A percentile compares a stretch with the other conserved stretches of the same genome.
phyloP scores from a whole-genome alignment of 2,329 filamentous ascomycete species.

The Cadophora luteo-olivacea region DNA sequence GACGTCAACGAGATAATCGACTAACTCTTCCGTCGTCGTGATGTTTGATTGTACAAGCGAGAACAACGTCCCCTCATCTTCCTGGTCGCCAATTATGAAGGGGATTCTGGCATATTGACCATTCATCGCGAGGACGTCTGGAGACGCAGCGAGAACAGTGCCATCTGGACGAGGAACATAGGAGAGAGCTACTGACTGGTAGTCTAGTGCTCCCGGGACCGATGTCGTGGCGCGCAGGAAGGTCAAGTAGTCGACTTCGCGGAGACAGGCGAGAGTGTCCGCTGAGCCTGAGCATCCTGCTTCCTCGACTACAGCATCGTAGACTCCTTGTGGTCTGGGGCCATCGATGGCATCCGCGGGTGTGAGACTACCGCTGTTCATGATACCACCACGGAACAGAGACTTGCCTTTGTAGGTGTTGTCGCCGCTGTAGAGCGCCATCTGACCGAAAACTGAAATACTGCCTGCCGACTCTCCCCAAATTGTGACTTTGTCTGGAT shows the following conservation, averaged over 20 bases:
- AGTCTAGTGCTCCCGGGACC: constrained; percentile 71
- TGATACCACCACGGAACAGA: constrained; percentile 78
- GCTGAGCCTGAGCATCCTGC: constrained; percentile 65
- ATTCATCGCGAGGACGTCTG: constrained; percentile 60
- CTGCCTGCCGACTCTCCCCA: constrained; percentile 62
- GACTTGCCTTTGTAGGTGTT: constrained; percentile 76
- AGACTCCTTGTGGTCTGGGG: constrained; percentile 68
- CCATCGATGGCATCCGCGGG: constrained; percentile 70
- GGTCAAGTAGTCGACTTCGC: constrained; percentile 61
- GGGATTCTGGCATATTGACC: constrained; percentile 66
- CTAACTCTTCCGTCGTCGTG: constrained; percentile 63
- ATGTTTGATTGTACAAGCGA: constrained; percentile 73
- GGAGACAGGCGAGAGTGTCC: constrained; percentile 71
- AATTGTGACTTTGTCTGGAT: constrained; percentile 50
- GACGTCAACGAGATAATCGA: constrained; percentile 63
- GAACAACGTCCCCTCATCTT: constrained; percentile 82
- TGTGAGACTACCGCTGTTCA: constrained; percentile 73
- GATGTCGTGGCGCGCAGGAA: constrained; percentile 73
- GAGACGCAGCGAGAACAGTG: constrained; percentile 63
- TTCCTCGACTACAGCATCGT: constrained; percentile 64
- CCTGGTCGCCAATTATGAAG: constrained; percentile 75
- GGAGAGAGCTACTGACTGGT: constrained; percentile 71
- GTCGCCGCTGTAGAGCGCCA: constrained; percentile 75
- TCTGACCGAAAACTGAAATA: constrained; percentile 79
- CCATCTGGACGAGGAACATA: constrained; percentile 80